Evolutionary conservation across 257 asterid genomes (phyloP).

Genomic region (Salvia hispanica): DNA sequence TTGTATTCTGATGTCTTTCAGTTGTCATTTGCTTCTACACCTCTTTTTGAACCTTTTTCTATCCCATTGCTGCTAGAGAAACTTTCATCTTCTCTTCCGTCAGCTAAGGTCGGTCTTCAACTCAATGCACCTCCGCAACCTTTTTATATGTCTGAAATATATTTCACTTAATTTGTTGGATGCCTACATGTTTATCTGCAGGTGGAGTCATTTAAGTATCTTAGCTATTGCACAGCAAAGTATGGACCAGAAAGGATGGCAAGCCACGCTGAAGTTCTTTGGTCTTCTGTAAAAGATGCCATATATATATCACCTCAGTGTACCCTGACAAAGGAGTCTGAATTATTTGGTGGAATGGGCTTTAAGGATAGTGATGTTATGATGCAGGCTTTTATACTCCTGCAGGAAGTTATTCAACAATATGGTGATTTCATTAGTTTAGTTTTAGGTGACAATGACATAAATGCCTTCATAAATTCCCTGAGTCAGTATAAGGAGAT

Average conservation of each 20-base stretch:
- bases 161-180: constrained; percentile 2
- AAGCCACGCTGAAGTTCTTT: constrained; percentile 62
- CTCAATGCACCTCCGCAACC: constrained; percentile 16
- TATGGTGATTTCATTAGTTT: constrained; percentile 51
- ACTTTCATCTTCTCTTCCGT: constrained; percentile 79
- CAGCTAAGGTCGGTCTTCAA: constrained; percentile 71
- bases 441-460: constrained; percentile 66
- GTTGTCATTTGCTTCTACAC: constrained; percentile 89
- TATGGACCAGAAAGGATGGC: constrained; percentile 76
- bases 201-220: constrained; percentile 88
- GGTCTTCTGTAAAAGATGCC: constrained; percentile 76
- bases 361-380: constrained; percentile 68
- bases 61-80: constrained; percentile 87
- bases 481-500: constrained; percentile 45
- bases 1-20: constrained; percentile 47
- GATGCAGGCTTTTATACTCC: constrained; percentile 65
- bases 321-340: constrained; percentile 48
- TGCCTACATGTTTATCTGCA: constrained; percentile 41
- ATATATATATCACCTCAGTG: constrained; percentile 60
- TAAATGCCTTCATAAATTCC: constrained; percentile 53
- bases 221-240: constrained; percentile 63
- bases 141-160: constrained; percentile 25
- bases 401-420: constrained; percentile 60
- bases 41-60: constrained; percentile 74
- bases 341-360: constrained; percentile 52